Evolutionary conservation across 106 monocot genomes (phyloP).

Genomic region (Amphibolis antarctica): DNA sequence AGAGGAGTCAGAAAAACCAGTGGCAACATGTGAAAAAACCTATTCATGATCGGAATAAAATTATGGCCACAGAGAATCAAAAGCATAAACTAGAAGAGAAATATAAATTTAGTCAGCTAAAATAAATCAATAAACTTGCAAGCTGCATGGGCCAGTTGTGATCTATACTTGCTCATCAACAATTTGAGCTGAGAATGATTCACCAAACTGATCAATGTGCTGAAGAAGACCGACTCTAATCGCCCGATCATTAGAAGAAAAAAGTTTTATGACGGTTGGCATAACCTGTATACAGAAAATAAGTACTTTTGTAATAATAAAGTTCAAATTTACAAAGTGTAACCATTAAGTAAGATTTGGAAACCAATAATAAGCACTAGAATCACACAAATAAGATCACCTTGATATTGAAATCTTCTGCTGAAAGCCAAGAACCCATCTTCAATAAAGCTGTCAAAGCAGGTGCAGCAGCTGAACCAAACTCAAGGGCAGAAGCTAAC

Average conservation of each 20-base stretch:
- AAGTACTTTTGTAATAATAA: neutral
- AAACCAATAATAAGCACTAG: neutral
- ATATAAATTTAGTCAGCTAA: neutral
- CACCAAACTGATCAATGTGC: conserved; percentile 96
- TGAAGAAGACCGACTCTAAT: conserved; percentile 91
- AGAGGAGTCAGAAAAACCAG: conserved; percentile 93
- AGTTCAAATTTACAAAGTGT: neutral
- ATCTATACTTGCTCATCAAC: conserved; percentile 31
- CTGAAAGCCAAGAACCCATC: conserved; percentile 92
- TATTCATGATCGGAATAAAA: conserved; percentile 6
- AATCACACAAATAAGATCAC: conserved; percentile 18
- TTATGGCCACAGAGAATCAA: neutral
- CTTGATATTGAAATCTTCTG: conserved; percentile 78
- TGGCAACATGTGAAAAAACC: conserved; percentile 95
- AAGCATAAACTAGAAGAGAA: neutral
- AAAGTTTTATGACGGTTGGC: conserved; percentile 89
- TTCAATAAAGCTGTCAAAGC: conserved; percentile 87
- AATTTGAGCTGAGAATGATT: conserved; percentile 76
- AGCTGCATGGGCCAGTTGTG: neutral
- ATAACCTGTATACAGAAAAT: conserved; percentile 35
- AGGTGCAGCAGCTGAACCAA: conserved; percentile 93
- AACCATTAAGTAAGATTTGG: neutral
- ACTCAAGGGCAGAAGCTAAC: conserved; percentile 78
- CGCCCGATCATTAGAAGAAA: conserved; percentile 89
- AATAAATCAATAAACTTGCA: neutral